Evolutionary conservation across 768 basidiomycete species (phyloP).

Genomic region (Hygrophorus russula): DNA sequence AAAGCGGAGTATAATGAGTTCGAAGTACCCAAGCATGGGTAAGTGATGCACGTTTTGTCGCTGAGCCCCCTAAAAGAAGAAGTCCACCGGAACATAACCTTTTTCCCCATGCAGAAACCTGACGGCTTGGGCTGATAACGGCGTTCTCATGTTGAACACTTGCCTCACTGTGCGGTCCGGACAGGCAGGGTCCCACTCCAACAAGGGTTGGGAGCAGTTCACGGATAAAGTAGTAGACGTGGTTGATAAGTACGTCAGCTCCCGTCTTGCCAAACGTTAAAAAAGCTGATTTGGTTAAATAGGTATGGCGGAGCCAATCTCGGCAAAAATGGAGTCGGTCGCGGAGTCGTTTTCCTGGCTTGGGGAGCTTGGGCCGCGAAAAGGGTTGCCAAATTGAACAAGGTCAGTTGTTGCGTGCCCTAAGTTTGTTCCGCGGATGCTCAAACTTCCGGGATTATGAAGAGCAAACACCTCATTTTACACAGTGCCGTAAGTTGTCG

Average conservation of each 20-base stretch:
- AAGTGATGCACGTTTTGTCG: constrained; percentile 17
- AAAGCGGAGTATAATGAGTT: constrained; percentile 75
- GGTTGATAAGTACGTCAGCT: constrained; percentile 67
- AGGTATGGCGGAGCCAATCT: constrained; percentile 16
- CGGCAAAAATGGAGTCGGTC: constrained; percentile 40
- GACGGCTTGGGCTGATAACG: constrained; percentile 69
- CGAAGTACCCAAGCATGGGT: constrained; percentile 76
- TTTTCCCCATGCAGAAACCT: constrained; percentile 47
- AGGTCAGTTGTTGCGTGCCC: constrained; percentile 29
- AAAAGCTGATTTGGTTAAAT: no score
- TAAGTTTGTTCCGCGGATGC: background rate
- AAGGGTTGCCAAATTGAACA: constrained; percentile 65
- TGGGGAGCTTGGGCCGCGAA: constrained; percentile 88
- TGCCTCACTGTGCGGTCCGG: constrained; percentile 77
- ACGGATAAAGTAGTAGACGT: constrained; percentile 71
- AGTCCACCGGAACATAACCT: constrained; percentile 2
- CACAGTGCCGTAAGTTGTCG: constrained; percentile 51
- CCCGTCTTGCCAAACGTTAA: constrained; percentile 36
- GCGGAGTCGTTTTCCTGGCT: constrained; percentile 71
- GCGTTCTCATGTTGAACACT: constrained; percentile 89
- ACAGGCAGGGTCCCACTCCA: constrained; percentile 69
- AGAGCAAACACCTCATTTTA: constrained; percentile 77
- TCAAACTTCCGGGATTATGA: constrained; percentile 4
- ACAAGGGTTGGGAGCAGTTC: constrained; percentile 86
- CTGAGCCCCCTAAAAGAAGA: background rate